A percentile compares a stretch with the other conserved stretches of the same genome.
Conservation (phyloP, 306 rosid species). For the Prunus kanzakura region DNA sequence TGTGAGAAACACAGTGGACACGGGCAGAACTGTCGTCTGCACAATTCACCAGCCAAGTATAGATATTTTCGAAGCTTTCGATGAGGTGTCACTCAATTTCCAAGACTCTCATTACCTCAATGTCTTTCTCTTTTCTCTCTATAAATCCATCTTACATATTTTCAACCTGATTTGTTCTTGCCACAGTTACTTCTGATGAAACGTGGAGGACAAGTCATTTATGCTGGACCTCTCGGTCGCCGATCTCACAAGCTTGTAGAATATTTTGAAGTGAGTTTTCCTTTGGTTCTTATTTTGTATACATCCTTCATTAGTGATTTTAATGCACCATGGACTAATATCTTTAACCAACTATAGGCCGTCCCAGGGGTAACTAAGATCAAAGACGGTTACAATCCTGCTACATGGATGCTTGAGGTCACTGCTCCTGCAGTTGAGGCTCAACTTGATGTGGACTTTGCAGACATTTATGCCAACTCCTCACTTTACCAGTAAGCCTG, state of each 20-base stretch:
- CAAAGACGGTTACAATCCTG: constrained; percentile 51
- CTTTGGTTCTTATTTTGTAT: not conserved
- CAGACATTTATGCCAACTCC: constrained; percentile 35
- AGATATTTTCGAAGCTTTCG: constrained; percentile 49
- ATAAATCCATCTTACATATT: not conserved
- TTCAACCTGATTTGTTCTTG: not conserved
- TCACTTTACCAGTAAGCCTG: constrained; percentile 30
- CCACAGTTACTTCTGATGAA: constrained; percentile 38
- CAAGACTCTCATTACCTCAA: not conserved
- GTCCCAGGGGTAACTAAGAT: constrained; percentile 40
- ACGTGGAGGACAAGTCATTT: constrained; percentile 44
- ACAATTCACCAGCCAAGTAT: constrained; percentile 56
- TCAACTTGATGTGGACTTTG: constrained; percentile 40
- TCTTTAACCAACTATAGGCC: constrained; percentile 16
- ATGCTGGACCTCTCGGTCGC: constrained; percentile 43
- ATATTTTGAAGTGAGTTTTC: constrained; percentile 36
- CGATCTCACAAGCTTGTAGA: constrained; percentile 38
- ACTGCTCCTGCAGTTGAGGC: constrained; percentile 36
- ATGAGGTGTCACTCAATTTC: constrained; percentile 28
- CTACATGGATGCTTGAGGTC: constrained; percentile 55
- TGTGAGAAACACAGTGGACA: constrained; percentile 45
- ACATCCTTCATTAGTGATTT: not conserved
- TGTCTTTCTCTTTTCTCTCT: not conserved
- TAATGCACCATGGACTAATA: not conserved
- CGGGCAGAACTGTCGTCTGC: constrained; percentile 49